These are phyloP conservation scores for Coriolopsis trogii DNA, from an alignment of 1,284 basidiomycete genomes.

Conservation along the genomic window DNA sequence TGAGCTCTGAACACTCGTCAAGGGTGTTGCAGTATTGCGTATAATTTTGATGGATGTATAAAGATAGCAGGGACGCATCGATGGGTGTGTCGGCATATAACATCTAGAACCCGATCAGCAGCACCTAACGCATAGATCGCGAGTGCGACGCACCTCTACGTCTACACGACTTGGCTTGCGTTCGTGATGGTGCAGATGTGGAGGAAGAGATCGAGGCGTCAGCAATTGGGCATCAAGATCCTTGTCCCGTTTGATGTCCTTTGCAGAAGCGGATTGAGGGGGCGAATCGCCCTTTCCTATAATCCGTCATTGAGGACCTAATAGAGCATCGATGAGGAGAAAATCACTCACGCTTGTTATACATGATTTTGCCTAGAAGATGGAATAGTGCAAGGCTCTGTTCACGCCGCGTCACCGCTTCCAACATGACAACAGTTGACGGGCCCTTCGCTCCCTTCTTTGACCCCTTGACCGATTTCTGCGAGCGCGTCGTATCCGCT, in stretches of 20 bases:
- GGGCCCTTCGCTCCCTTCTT: constrained; percentile 17
- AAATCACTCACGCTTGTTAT: constrained; percentile 82
- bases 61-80: constrained; percentile 84
- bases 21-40: constrained; percentile 80
- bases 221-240: constrained; percentile 54
- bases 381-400: constrained; percentile 91
- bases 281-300: constrained; percentile 75
- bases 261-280: constrained; percentile 51
- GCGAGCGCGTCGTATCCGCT: neutral
- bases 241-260: constrained; percentile 58
- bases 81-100: constrained; percentile 89
- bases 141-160: constrained; percentile 61
- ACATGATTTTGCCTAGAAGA: constrained; percentile 90
- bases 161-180: constrained; percentile 80
- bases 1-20: constrained; percentile 72
- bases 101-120: constrained; percentile 42
- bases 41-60: constrained; percentile 96
- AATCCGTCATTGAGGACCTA: neutral
- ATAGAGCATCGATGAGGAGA: neutral
- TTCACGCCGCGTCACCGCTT: constrained; percentile 80
- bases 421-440: constrained; percentile 47
- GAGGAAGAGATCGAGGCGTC: constrained; percentile 56
- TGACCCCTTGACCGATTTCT: constrained; percentile 9
- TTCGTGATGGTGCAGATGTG: constrained; percentile 59
- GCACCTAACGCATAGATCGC: neutral